Percentiles rank a stretch among this genome's conserved stretches.
Conservation (phyloP, 139 green algal genomes). For the Auxenochlorella pyrenoidosa region DNA sequence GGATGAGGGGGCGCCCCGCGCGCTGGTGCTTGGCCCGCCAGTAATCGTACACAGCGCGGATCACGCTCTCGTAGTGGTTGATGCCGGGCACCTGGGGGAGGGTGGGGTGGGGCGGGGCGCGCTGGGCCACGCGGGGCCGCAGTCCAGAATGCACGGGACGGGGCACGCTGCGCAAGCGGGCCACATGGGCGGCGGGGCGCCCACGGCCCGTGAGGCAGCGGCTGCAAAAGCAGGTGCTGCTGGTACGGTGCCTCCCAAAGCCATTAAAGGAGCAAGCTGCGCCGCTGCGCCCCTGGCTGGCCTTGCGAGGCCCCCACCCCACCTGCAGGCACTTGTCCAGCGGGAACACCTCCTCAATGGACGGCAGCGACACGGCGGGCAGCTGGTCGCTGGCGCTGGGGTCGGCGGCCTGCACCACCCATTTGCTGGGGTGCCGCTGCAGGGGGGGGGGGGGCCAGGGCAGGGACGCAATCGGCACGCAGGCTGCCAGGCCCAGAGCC, state of each 20-base stretch:
- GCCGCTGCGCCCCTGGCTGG: no score
- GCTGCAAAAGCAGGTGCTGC: no score
- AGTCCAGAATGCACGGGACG: no score
- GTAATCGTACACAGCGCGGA: slow-evolving; percentile 90
- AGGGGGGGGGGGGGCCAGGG: not conserved
- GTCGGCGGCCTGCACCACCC: slow-evolving; percentile 24
- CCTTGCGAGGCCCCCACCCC: not conserved
- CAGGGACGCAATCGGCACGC: not conserved
- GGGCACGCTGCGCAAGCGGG: no score
- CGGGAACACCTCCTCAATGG: slow-evolving; percentile 56
- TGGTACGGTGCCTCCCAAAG: no score
- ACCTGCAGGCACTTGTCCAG: slow-evolving; percentile 53
- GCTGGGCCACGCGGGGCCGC: no score
- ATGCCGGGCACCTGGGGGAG: slow-evolving; percentile 42
- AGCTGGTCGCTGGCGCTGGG: not conserved
- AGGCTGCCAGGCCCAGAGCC: not conserved
- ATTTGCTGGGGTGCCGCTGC: slow-evolving; percentile 52
- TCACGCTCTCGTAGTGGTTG: slow-evolving; percentile 39
- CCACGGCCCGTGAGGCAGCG: no score
- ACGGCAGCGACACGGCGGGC: slow-evolving; percentile 34
- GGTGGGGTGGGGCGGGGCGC: not conserved
- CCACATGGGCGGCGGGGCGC: no score
- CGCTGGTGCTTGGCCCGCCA: slow-evolving; percentile 85
- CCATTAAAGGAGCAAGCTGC: no score
- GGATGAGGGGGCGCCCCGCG: slow-evolving; percentile 55